These are phyloP conservation scores for Bacidia rubella DNA, from an alignment of 495 filamentous ascomycete genomes.

Conservation along the genomic window DNA sequence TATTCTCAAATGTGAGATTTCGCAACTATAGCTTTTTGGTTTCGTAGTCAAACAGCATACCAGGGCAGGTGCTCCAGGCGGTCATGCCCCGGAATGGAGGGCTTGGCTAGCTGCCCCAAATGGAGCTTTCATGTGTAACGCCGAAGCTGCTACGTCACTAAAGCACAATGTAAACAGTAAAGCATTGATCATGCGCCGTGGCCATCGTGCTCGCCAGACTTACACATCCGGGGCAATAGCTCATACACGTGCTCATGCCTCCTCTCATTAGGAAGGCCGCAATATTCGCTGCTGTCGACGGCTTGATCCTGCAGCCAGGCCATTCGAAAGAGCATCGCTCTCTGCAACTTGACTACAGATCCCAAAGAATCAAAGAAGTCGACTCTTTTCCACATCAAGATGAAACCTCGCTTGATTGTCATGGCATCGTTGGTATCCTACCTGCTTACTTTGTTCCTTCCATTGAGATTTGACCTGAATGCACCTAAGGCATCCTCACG, in stretches of 20 bases:
- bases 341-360: slow-evolving; percentile 63
- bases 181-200: too few species aligned
- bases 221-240: too few species aligned
- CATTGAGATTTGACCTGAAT: not conserved
- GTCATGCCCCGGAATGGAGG: too few species aligned
- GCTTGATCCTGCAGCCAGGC: slow-evolving; percentile 66
- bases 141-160: too few species aligned
- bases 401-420: slow-evolving; percentile 45
- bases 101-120: too few species aligned
- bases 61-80: too few species aligned
- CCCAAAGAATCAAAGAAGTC: slow-evolving; percentile 39
- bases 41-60: too few species aligned
- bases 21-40: too few species aligned
- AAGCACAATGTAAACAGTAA: too few species aligned
- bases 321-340: slow-evolving; percentile 36
- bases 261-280: slow-evolving; percentile 63
- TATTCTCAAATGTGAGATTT: not conserved
- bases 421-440: slow-evolving; percentile 71
- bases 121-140: too few species aligned
- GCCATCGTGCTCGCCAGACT: too few species aligned
- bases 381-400: not conserved
- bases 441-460: not conserved
- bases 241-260: too few species aligned
- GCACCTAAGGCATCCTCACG: slow-evolving; percentile 28
- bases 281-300: slow-evolving; percentile 73